phyloP scores from a whole-genome alignment of 2,329 filamentous ascomycete species.

The Penicillium sp. region DNA sequence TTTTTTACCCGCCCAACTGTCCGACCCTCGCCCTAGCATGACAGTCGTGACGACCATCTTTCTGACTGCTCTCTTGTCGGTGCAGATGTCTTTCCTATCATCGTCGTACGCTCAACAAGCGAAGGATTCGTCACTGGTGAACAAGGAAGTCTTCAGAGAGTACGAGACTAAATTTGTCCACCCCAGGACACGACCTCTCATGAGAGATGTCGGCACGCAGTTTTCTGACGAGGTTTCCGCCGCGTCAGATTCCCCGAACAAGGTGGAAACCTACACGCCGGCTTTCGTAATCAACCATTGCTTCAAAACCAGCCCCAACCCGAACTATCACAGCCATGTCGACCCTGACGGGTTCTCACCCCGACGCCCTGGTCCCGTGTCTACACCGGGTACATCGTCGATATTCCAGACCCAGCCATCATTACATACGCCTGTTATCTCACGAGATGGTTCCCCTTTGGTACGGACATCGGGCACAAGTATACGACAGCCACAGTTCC shows the following conservation, averaged over 20 bases:
- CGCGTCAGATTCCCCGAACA: constrained; percentile 44
- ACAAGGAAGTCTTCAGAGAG: constrained; percentile 87
- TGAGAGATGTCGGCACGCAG: constrained; percentile 75
- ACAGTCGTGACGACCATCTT: constrained; percentile 79
- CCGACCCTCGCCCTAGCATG: constrained; percentile 77
- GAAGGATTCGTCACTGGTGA: constrained; percentile 77
- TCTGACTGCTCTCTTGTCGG: constrained; percentile 67
- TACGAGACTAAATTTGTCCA: constrained; percentile 96
- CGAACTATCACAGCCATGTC: constrained; percentile 68
- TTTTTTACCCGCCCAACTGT: constrained; percentile 69
- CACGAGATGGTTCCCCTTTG: constrained; percentile 47
- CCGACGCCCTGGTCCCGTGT: constrained; percentile 31
- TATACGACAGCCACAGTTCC: constrained; percentile 53
- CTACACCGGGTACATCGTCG: constrained; percentile 41
- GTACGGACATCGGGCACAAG: constrained; percentile 39
- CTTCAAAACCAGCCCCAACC: constrained; percentile 78
- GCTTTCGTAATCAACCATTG: constrained; percentile 63
- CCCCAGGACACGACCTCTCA: constrained; percentile 74
- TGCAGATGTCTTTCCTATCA: constrained; percentile 69
- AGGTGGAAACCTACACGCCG: constrained; percentile 59
- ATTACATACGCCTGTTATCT: constrained; percentile 41
- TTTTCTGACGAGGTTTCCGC: constrained; percentile 49
- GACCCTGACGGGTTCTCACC: constrained; percentile 56
- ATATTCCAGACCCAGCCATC: constrained; percentile 26
- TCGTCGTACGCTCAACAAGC: constrained; percentile 73